phyloP scores from a whole-genome alignment of 345 rosid species.

The Hibiscus tridactylites region DNA sequence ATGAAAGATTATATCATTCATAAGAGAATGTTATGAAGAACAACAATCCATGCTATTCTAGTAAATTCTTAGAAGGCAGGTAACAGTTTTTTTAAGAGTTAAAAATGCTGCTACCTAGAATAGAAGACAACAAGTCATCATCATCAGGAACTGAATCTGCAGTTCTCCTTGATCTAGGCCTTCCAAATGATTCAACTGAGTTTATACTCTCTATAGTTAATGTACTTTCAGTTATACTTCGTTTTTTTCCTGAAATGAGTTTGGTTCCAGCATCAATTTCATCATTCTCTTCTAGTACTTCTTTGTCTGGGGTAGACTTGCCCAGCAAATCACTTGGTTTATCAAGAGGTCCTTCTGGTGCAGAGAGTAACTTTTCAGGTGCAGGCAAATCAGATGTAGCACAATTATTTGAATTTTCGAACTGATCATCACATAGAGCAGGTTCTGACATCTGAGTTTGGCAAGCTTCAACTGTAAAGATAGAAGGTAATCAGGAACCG shows the following conservation, averaged over 20 bases:
- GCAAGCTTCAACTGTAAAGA: conserved; percentile 29
- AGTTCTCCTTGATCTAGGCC: conserved; percentile 42
- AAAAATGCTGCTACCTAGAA: conserved; percentile 53
- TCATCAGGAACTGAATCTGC: conserved; percentile 79
- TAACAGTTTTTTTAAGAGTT: background rate
- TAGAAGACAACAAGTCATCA: conserved; percentile 87
- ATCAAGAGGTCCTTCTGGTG: conserved; percentile 35
- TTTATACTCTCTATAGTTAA: conserved; percentile 52
- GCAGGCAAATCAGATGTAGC: conserved; percentile 44
- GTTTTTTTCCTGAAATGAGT: conserved; percentile 56
- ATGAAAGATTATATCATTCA: background rate
- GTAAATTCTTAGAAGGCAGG: background rate
- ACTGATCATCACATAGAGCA: conserved; percentile 26
- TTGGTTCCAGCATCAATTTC: conserved; percentile 32
- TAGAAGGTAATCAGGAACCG: background rate
- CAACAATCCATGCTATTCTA: background rate
- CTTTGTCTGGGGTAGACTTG: conserved; percentile 59
- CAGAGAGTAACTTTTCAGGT: conserved; percentile 73
- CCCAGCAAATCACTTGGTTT: conserved; percentile 37
- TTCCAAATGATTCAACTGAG: conserved; percentile 59
- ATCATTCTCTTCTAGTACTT: conserved; percentile 26
- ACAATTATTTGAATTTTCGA: conserved; percentile 26
- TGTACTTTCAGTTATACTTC: conserved; percentile 55
- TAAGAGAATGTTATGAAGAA: background rate
- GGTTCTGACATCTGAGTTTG: conserved; percentile 31